Percentiles rank a stretch among this genome's conserved stretches.
Evolutionary conservation across 345 rosid genomes (phyloP).

Genomic region (Salix viminalis): DNA sequence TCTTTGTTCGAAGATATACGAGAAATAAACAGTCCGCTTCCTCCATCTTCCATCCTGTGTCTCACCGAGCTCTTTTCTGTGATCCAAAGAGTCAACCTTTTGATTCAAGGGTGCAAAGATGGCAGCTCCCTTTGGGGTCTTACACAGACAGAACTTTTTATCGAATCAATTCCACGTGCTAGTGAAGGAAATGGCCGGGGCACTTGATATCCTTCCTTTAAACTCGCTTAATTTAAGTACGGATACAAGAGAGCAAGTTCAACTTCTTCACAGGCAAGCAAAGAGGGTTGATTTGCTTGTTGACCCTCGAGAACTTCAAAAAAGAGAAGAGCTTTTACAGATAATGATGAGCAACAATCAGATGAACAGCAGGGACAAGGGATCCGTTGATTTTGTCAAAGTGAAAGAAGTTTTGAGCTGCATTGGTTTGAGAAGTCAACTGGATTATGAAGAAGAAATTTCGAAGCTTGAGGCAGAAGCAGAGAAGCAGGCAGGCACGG

Average conservation of each 20-base stretch:
- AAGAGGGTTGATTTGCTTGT: constrained; percentile 44
- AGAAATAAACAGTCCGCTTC: constrained; percentile 34
- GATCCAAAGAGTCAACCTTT: constrained; percentile 35
- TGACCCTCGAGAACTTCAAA: constrained; percentile 42
- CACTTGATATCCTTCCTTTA: constrained; percentile 60
- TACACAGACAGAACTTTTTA: constrained; percentile 30
- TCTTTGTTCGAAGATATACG: constrained; percentile 55
- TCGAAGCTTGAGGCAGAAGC: constrained; percentile 50
- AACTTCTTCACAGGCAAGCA: constrained; percentile 58
- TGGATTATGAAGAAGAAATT: constrained; percentile 53
- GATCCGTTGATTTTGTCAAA: constrained; percentile 29
- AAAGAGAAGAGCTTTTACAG: constrained; percentile 41
- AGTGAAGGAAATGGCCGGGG: constrained; percentile 61
- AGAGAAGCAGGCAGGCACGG: constrained; percentile 62
- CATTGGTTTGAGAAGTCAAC: constrained; percentile 38
- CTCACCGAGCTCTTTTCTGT: constrained; percentile 55
- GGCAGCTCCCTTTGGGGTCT: constrained; percentile 54
- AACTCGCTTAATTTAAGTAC: constrained; percentile 43
- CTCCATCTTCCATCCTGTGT: constrained; percentile 56
- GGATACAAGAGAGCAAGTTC: constrained; percentile 63
- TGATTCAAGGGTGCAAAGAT: constrained; percentile 47
- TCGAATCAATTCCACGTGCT: constrained; percentile 49
- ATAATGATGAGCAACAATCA: constrained; percentile 38
- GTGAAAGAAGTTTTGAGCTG: constrained; percentile 36
- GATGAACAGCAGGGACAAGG: constrained; percentile 37